phyloP scores from a whole-genome alignment of 169 alveolate species.

The Theileria orientalis region DNA sequence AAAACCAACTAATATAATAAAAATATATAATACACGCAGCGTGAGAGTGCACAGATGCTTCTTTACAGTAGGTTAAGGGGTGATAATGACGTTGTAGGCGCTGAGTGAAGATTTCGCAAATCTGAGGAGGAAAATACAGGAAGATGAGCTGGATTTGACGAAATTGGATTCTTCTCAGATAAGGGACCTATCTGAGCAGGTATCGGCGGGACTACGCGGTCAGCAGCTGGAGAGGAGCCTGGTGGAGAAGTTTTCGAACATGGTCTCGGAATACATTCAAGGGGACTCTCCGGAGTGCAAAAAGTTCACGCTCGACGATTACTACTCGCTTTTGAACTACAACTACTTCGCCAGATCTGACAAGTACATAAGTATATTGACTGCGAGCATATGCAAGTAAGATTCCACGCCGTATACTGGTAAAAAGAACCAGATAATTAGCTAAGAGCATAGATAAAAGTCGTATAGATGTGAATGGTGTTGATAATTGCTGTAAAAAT shows the following conservation, averaged over 20 bases:
- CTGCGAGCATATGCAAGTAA: constrained; percentile 13
- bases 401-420: neutral
- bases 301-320: constrained; percentile 16
- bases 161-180: neutral
- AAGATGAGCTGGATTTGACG: neutral
- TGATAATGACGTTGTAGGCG: too few species aligned
- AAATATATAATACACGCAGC: too few species aligned
- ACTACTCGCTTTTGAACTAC: neutral
- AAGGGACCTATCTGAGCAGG: neutral
- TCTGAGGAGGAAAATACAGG: neutral
- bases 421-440: neutral
- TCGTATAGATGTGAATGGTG: too few species aligned
- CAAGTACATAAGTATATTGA: constrained; percentile 11
- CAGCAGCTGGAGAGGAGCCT: neutral
- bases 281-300: neutral
- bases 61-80: too few species aligned
- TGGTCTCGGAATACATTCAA: constrained; percentile 11
- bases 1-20: too few species aligned
- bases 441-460: neutral
- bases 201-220: neutral
- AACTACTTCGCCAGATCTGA: constrained; percentile 2
- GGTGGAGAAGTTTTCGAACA: neutral
- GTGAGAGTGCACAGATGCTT: too few species aligned
- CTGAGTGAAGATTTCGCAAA: neutral
- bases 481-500: too few species aligned